Evolutionary conservation across 2,329 filamentous ascomycete genomes (phyloP).

Genomic region (Penicillium sp.): DNA sequence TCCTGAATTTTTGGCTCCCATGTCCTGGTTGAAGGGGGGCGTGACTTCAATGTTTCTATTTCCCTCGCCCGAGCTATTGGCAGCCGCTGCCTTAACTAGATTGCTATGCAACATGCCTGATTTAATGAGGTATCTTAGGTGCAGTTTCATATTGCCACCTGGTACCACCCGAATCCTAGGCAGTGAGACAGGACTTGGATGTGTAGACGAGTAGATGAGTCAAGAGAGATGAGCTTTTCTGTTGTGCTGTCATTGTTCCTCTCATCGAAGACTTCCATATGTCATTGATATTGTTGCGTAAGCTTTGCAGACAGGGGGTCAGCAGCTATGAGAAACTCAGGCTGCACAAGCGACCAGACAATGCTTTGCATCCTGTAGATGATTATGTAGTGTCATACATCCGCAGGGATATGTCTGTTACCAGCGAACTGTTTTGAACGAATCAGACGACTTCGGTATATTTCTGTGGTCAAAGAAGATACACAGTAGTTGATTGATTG

Average conservation of each 20-base stretch:
- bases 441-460: constrained; percentile 10
- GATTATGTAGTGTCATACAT: constrained; percentile 20
- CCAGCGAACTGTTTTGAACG: constrained; percentile 10
- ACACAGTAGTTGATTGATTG: neutral
- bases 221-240: neutral
- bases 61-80: constrained; percentile 2
- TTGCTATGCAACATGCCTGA: neutral
- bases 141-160: constrained; percentile 13
- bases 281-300: constrained; percentile 7
- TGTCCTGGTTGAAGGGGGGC: neutral
- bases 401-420: constrained; percentile 11
- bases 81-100: neutral
- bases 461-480: neutral
- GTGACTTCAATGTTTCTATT: neutral
- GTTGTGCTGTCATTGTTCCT: neutral
- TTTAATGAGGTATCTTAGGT: neutral
- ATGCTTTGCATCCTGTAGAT: constrained; percentile 20
- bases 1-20: neutral
- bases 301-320: constrained; percentile 5
- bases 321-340: constrained; percentile 8
- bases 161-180: constrained; percentile 20
- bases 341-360: constrained; percentile 10
- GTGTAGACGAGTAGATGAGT: constrained; percentile 5
- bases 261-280: constrained; percentile 11
- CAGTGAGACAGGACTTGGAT: constrained; percentile 8